phyloP scores from a whole-genome alignment of 2,329 filamentous ascomycete genomes.

The Pseudodiploospora longispora region DNA sequence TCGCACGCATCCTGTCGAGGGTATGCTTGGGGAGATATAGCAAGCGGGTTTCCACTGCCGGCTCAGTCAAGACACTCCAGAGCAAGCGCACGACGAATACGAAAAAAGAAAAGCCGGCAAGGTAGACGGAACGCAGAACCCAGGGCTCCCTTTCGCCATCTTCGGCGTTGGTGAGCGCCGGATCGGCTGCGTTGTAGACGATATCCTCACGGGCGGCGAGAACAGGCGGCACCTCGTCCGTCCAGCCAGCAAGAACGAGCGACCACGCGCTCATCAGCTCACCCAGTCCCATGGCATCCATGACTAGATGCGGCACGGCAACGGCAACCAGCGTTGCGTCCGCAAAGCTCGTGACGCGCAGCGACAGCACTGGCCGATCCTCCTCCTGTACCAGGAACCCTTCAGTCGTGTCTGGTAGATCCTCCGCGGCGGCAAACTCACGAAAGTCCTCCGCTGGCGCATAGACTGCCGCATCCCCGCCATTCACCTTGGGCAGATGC shows the following conservation, averaged over 20 bases:
- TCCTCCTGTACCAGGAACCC: slow-evolving; percentile 28
- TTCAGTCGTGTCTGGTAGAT: slow-evolving; percentile 19
- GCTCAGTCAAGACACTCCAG: slow-evolving; percentile 23
- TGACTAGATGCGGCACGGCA: slow-evolving; percentile 37
- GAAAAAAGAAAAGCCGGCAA: slow-evolving; percentile 16
- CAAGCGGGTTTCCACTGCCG: slow-evolving; percentile 24
- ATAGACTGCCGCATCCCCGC: not conserved
- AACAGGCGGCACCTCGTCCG: slow-evolving; percentile 30
- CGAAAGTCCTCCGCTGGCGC: slow-evolving; percentile 5
- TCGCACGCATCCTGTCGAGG: slow-evolving; percentile 2
- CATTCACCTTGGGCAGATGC: slow-evolving; percentile 24
- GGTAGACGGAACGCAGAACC: not conserved
- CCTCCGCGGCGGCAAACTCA: slow-evolving; percentile 7
- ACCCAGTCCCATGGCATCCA: slow-evolving; percentile 35
- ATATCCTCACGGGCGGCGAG: slow-evolving; percentile 19
- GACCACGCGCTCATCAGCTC: slow-evolving; percentile 38
- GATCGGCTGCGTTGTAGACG: not conserved
- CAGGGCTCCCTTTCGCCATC: slow-evolving; percentile 16
- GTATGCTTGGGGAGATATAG: slow-evolving; percentile 29
- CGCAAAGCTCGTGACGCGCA: slow-evolving; percentile 39
- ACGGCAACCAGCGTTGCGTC: slow-evolving; percentile 42
- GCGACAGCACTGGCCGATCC: slow-evolving; percentile 36
- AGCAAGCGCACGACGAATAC: not conserved
- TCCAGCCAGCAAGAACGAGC: slow-evolving; percentile 33
- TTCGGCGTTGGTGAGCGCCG: slow-evolving; percentile 2